These are phyloP conservation scores for Gilbertella persicaria DNA, from an alignment of 371 early-diverging fungal genomes.

Conservation along the genomic window DNA sequence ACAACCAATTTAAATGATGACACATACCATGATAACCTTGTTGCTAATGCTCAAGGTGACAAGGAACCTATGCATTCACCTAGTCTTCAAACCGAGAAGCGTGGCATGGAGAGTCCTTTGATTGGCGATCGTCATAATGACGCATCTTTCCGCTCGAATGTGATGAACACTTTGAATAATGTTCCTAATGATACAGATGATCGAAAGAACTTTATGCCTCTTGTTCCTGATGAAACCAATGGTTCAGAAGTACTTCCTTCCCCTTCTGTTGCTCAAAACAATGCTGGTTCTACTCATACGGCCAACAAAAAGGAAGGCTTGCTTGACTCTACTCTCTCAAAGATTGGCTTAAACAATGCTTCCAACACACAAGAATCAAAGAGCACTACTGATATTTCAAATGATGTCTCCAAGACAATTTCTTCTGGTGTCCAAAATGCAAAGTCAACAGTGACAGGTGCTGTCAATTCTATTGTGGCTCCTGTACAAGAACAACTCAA, in stretches of 20 bases:
- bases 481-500: neutral
- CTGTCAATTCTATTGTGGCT: neutral
- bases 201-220: neutral
- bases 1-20: neutral
- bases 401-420: neutral
- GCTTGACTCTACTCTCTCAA: neutral
- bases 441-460: neutral
- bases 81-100: neutral
- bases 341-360: neutral
- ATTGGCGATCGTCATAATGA: neutral
- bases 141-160: neutral
- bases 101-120: neutral
- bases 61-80: neutral
- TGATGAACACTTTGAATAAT: neutral
- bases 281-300: no score
- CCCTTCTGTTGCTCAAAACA: neutral
- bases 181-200: neutral
- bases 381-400: no score
- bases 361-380: neutral
- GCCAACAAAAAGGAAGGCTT: neutral
- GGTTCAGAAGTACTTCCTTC: neutral
- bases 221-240: neutral
- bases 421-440: neutral
- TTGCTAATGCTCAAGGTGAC: neutral
- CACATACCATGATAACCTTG: neutral